Conservation (phyloP, 225 moss, liverwort and hornwort species). For the Sphagnum tenellum region DNA sequence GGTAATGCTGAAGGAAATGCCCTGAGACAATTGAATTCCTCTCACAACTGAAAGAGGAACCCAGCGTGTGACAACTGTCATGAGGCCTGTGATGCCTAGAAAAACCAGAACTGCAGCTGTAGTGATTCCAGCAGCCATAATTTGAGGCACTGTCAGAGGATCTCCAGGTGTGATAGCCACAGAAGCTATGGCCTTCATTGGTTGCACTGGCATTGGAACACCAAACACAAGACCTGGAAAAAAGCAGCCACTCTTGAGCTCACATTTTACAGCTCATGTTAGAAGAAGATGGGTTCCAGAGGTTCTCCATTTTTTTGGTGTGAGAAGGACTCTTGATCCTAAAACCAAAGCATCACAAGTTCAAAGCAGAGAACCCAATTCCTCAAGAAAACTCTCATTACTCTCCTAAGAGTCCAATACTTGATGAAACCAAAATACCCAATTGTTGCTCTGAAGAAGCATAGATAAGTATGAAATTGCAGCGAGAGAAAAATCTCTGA, state of each 20-base stretch:
- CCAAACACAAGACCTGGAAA: slow-evolving; percentile 39
- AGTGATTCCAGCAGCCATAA: slow-evolving; percentile 51
- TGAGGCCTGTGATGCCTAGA: slow-evolving; percentile 40
- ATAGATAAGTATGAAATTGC: no score
- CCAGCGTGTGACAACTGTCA: slow-evolving; percentile 25
- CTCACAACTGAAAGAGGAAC: slow-evolving; percentile 48
- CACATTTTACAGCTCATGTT: no score
- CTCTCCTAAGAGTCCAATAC: no score
- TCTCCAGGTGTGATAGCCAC: slow-evolving; percentile 39
- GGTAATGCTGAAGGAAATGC: slow-evolving; percentile 37
- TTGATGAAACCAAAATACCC: no score
- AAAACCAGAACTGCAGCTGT: slow-evolving; percentile 22
- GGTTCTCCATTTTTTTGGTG: no score
- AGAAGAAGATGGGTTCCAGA: no score
- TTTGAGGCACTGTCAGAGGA: slow-evolving; percentile 42
- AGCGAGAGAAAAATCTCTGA: no score
- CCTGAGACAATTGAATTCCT: slow-evolving; percentile 51
- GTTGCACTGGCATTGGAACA: slow-evolving; percentile 72
- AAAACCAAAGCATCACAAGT: no score
- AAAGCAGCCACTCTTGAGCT: background rate
- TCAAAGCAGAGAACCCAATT: no score
- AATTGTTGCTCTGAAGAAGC: no score
- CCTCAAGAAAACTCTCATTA: no score
- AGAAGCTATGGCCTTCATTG: slow-evolving; percentile 64
- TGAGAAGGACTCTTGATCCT: no score